Evolutionary conservation across 2,329 filamentous ascomycete genomes (phyloP), one percentile per base, ranked within the genome.

Genomic region (Diaporthe helianthi): DNA sequence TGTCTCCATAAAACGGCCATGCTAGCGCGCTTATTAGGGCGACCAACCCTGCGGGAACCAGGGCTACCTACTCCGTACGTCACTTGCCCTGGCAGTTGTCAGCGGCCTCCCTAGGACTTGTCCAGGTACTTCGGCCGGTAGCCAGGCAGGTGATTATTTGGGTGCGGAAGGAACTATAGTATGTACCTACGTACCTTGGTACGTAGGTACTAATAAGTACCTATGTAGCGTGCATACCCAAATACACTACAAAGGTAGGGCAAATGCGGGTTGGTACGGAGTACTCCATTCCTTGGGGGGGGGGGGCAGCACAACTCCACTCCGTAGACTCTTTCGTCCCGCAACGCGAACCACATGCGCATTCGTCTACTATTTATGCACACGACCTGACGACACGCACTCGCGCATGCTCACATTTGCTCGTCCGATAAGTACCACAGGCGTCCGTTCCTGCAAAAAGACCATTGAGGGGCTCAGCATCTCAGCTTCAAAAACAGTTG

Each of bases 1-100:
- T 67, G 64, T 53, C 55, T n/a, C 68, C 68, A 69, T 36, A 61
- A 52, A 47, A n/a, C 9, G 63, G 29, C 54, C 61, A 54, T 41
- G 52, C 41, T 68, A 55, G 24, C 38, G 29, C 2, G 41, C 6
- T 63, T 13, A 17, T 63, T 13, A 17, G 58, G 58, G 44, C 36
- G 44, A 49, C 29, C 36, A n/a, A n/a, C 55, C 58, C 58, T 49
- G 58, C n/a, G 31, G 9, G 19, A 9, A 63, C 41, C 29, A 36
- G 58, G n/a, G 2, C 19, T 36, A n/a, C 44, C 58, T 63, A 63
- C 19, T 36, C 13, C 44, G 44, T 63, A 63, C 58, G 58, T 63
- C 58, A 63, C 58, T 24, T 36, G 44, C 44, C 6, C 4, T 17
- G 58, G 44, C 29, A 36, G 58, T 41, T 22, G 44, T 49, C 58